A percentile compares a stretch with the other conserved stretches of the same genome.
These are phyloP conservation scores for Aspergillus cristatus DNA, from an alignment of 495 filamentous ascomycete genomes.

Conservation along the genomic window DNA sequence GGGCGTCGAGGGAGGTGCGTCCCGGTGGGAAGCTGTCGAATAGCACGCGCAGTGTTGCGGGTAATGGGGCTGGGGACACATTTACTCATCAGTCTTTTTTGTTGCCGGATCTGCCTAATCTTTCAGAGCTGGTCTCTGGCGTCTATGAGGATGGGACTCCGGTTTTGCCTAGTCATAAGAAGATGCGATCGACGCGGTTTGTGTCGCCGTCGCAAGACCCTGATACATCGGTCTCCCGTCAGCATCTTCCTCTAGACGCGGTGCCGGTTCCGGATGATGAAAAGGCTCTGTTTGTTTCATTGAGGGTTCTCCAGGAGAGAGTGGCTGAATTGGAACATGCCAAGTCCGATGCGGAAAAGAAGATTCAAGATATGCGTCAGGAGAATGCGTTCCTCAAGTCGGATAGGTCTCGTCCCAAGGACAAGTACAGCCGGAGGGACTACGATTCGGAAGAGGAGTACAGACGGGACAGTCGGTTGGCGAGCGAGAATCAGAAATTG, in stretches of 20 bases:
- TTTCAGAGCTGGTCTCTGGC: conserved; percentile 64
- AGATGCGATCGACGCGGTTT: conserved; percentile 48
- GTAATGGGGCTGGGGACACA: conserved; percentile 26
- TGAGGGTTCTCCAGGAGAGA: conserved; percentile 58
- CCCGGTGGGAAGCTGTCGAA: conserved; percentile 14
- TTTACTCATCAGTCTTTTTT: conserved; percentile 51
- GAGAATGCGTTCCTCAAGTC: conserved; percentile 48
- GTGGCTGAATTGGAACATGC: conserved; percentile 51
- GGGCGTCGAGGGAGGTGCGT: conserved; percentile 30
- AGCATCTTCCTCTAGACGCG: conserved; percentile 46
- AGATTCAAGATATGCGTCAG: conserved; percentile 43
- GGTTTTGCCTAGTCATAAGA: conserved; percentile 45
- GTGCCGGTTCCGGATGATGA: conserved; percentile 62
- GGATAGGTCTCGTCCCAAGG: conserved; percentile 35
- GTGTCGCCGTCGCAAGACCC: conserved; percentile 35
- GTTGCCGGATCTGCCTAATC: conserved; percentile 58
- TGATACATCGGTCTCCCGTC: conserved; percentile 30
- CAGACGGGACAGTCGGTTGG: conserved; percentile 25
- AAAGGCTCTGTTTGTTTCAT: conserved; percentile 57
- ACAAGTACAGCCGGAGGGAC: conserved; percentile 36
- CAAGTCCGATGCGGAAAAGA: conserved; percentile 49
- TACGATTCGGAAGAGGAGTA: conserved; percentile 30
- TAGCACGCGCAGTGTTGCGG: conserved; percentile 10
- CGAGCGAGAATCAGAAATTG: conserved; percentile 47
- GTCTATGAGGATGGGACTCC: conserved; percentile 58